Evolutionary conservation across 148 eudicot genomes (phyloP).

Genomic region (Chenopodium berlandieri): DNA sequence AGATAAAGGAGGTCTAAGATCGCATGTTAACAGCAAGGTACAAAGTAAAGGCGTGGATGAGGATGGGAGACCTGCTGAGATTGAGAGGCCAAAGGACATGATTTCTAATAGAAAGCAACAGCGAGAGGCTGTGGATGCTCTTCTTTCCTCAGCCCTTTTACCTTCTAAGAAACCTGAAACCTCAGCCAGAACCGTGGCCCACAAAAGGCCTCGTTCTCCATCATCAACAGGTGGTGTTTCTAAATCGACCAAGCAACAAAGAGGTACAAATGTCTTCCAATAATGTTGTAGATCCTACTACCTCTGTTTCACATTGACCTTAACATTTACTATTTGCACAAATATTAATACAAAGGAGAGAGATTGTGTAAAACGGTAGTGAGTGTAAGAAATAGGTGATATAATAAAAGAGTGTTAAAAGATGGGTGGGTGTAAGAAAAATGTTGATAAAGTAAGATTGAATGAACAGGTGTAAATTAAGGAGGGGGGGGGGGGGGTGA

Average conservation of each 20-base stretch:
- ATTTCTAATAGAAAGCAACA: slow-evolving; percentile 71
- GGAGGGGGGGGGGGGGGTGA: too few species aligned
- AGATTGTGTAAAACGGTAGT: too few species aligned
- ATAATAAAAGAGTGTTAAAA: too few species aligned
- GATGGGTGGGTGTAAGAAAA: too few species aligned
- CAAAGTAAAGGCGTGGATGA: slow-evolving; percentile 37
- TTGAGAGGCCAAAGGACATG: slow-evolving; percentile 40
- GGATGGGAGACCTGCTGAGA: slow-evolving; percentile 29
- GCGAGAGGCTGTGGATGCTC: slow-evolving; percentile 92
- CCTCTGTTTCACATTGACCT: too few species aligned
- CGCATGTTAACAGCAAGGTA: slow-evolving; percentile 25
- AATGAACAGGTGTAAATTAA: too few species aligned
- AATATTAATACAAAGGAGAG: too few species aligned
- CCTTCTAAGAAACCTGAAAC: slow-evolving; percentile 71
- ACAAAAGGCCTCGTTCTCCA: slow-evolving; percentile 48
- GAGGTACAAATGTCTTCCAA: slow-evolving; percentile 42
- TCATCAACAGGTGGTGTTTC: slow-evolving; percentile 29
- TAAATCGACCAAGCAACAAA: slow-evolving; percentile 46
- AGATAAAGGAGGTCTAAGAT: slow-evolving; percentile 27
- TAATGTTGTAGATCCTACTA: not conserved
- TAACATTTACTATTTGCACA: too few species aligned
- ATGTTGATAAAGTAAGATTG: too few species aligned
- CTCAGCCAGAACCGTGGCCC: slow-evolving; percentile 43
- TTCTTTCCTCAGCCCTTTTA: slow-evolving; percentile 88
- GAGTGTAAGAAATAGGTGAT: too few species aligned